A percentile compares a stretch with the other conserved stretches of the same genome.
Evolutionary conservation across 495 filamentous ascomycete species (phyloP).

Genomic region (Tuber indicum): DNA sequence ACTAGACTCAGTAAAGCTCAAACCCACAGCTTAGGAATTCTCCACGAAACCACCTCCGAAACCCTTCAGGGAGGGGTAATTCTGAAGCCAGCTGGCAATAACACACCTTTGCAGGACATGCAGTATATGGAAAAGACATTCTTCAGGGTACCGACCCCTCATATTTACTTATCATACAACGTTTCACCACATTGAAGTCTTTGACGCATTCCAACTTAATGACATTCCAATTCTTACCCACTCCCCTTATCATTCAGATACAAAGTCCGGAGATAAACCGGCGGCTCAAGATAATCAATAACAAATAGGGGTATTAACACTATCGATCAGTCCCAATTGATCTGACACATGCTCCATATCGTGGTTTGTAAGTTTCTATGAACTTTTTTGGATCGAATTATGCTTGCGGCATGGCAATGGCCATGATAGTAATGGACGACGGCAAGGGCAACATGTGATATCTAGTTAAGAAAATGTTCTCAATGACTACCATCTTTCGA

Average conservation of each 20-base stretch:
- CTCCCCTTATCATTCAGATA: background rate
- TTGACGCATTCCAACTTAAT: background rate
- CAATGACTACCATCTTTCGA: background rate
- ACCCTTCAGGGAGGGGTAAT: conserved; percentile 2
- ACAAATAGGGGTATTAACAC: background rate
- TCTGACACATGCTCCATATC: background rate
- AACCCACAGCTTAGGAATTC: background rate
- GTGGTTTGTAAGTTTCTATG: background rate
- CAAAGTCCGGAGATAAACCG: background rate
- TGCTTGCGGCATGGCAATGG: background rate
- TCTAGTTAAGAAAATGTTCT: background rate
- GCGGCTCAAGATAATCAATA: background rate
- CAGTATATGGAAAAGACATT: background rate
- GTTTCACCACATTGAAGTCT: background rate
- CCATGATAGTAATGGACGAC: background rate
- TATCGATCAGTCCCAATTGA: background rate
- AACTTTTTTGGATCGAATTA: background rate
- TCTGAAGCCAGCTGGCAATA: conserved; percentile 6
- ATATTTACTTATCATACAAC: background rate
- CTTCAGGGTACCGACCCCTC: background rate
- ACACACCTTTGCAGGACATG: background rate
- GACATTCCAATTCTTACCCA: background rate
- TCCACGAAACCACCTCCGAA: background rate
- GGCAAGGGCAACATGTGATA: background rate
- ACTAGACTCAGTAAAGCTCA: background rate